Conservation (phyloP, 2,329 filamentous ascomycete species). For the Talaromyces sp. region DNA sequence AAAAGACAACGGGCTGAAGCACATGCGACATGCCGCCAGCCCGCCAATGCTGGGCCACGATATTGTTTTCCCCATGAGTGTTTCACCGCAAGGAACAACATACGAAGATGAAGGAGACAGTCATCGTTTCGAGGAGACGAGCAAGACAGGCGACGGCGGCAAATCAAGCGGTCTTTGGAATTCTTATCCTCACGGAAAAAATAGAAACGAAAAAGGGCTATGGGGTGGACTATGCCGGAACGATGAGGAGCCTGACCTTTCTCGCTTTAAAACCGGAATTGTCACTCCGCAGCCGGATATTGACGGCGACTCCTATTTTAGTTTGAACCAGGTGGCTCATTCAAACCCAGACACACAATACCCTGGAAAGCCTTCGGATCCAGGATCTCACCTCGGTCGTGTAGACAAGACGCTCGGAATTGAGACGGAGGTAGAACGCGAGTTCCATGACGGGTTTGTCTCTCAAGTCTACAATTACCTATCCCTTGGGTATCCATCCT, state of each 20-base stretch:
- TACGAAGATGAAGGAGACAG: slow-evolving; percentile 52
- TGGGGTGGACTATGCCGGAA: slow-evolving; percentile 40
- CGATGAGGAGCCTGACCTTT: slow-evolving; percentile 7
- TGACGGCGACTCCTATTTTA: slow-evolving; percentile 10
- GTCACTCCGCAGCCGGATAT: slow-evolving; percentile 22
- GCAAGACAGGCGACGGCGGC: slow-evolving; percentile 45
- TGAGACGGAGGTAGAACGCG: slow-evolving; percentile 50
- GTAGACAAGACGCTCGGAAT: slow-evolving; percentile 26
- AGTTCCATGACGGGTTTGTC: slow-evolving; percentile 80
- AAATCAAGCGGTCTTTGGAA: slow-evolving; percentile 67
- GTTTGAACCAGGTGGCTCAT: slow-evolving; percentile 17
- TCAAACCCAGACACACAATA: slow-evolving; percentile 15
- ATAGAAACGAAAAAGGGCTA: slow-evolving; percentile 33
- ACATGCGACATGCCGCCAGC: slow-evolving; percentile 55
- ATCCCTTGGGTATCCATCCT: slow-evolving; percentile 82
- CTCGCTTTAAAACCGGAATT: slow-evolving; percentile 18
- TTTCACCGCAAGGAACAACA: slow-evolving; percentile 77
- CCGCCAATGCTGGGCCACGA: slow-evolving; percentile 88
- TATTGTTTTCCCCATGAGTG: slow-evolving; percentile 73
- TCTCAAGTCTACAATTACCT: slow-evolving; percentile 98
- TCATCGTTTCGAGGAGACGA: background rate
- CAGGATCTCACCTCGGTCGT: background rate
- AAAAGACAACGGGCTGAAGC: slow-evolving; percentile 35
- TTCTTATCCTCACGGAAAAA: slow-evolving; percentile 57
- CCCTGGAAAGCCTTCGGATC: slow-evolving; percentile 10